Evolutionary conservation across 1,139 yeast genomes (phyloP), one percentile per base, ranked within the genome.

Genomic region (Suhomyces bokatorum): DNA sequence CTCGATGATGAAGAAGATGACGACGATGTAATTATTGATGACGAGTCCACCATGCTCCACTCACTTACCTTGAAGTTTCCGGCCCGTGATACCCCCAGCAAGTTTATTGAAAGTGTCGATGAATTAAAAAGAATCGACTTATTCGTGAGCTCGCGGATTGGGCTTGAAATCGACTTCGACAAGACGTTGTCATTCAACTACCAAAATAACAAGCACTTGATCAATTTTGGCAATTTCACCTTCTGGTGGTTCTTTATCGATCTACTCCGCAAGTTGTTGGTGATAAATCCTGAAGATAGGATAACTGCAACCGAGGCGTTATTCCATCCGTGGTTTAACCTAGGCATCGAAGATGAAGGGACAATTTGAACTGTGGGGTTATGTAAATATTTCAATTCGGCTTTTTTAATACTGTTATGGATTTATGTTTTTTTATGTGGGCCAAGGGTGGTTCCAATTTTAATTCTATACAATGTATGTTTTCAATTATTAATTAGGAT

Each of bases 161-260:
- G 79, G 3, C 61, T 75, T 33, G 61, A 66, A 35, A 71, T 75
- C 29, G 62, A 74, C 55, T 67, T 69, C 46, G 76, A 72, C 53
- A 65, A 63, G 49, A 65, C 75, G 22, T 57, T 73, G 36, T 68
- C 72, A 42, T 63, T 57, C 36, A 74, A 78, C 53, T 77, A 66
- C 59, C 70, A 68, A 35, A 60, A 59, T 40, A 77, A 77, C 57
- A 63, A 65, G 54, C 64, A 65, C 47, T 46, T 69, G 66, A 63
- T 71, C 52, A 60, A 70, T 66, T 57, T 69, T 69, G 70, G 77
- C 42, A 80, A 82, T 47, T 84, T 85, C 60, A 76, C 82, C 31
- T 86, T 86, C 58, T 86, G 93, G 93, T 86, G 80, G 75, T 79
- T 78, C 64, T 85, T 84, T 57, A 75, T 85, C 48, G 93, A 86